Evolutionary conservation across 2,329 filamentous ascomycete genomes (phyloP), one percentile per base, ranked within the genome.

Genomic region (Macrophomina pseudophaseolina): DNA sequence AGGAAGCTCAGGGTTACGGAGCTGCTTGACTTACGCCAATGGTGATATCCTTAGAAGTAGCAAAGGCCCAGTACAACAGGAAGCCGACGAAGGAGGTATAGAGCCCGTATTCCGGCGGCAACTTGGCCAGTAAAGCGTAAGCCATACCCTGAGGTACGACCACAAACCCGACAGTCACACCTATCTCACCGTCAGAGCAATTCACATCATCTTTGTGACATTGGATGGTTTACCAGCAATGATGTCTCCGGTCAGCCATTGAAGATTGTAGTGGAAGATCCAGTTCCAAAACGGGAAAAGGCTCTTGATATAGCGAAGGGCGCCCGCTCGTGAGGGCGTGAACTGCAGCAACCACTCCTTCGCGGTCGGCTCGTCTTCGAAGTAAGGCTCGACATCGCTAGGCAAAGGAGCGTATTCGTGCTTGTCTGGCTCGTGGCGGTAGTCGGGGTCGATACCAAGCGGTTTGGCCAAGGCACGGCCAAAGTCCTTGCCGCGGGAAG

Each of bases 61-160:
- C 94, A 75, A 97, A 97, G 76, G 97, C 91, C 94, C 94, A 97
- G 80, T 98, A 98, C 67, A 97, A 84, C 69, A 97, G 78, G 4
- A 97, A 93, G 60, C 94, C 94, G 86, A 97, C 95, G 76, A 98
- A 97, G 0, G 94, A 97, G 0, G 94, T 94, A 79, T 96, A 96
- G 1, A 97, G 85, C 64, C 94, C 94, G 74, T 90, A 97, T 73
- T 97, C 85, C 3, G 90, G 87, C 0, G 87, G 84, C 30, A 97
- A 84, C 65, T 89, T 86, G 59, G 94, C 94, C 30, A 98, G 85
- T 69, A 89, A 84, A 32, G 94, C 93, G 79, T 98, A 98, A 0
- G 94, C 93, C 94, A 98, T 97, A 70, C 92, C 90, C 76, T 98
- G 94, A 5, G 94, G 94, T 12, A 98, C 92, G 32, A 97, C 93